Evolutionary conservation across 1,284 basidiomycete species (phyloP), one percentile per base, ranked within the genome.

Genomic region (Papiliotrema laurentii): DNA sequence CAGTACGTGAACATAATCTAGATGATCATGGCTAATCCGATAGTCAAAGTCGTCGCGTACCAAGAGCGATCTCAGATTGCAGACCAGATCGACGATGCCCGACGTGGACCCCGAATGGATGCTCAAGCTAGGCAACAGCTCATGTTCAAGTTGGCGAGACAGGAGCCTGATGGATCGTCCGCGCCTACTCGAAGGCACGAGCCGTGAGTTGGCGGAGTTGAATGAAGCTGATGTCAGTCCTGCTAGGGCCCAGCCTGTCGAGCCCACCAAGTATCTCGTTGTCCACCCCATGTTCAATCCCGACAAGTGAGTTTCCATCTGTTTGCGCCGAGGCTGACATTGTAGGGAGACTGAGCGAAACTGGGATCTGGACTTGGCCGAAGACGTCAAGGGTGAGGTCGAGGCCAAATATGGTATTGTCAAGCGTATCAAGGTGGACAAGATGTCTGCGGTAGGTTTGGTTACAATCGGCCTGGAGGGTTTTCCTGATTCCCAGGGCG

Each of bases 121-220:
- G 87, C 87, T 78, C 88, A 87, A 61, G 89, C 89, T 68, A 87
- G 92, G 76, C 90, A 93, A 80, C 89, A 90, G 75, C 87, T 97
- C 77, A 97, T 97, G 92, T 89, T 92, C 77, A 97, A 96, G 83
- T 86, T 97, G 80, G 90, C 92, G 70, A 89, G 92, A 78, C 60
- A 61, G 30, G 69, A 72, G 43, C 54, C 54, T 13, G 43, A 45
- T 37, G 47, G 51, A 25, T 34, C 56, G 6, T 50, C 59, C 16
- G 50, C 53, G 4, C 49, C 45, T 5, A 45, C 56, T 18, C 27
- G 28, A 5, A 31, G 26, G 14, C 24, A 7, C 19, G 38, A 39
- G 21, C 28, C 41, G 41, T 43, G 28, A 43, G 41, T 43, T 5
- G 5, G 26, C 5, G 9, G 25, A 13, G 10, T 37, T 21, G 30